A percentile compares a stretch with the other conserved stretches of the same genome.
Conservation (phyloP, 2,329 filamentous ascomycete genomes). For the Hypomyces perniciosus region DNA sequence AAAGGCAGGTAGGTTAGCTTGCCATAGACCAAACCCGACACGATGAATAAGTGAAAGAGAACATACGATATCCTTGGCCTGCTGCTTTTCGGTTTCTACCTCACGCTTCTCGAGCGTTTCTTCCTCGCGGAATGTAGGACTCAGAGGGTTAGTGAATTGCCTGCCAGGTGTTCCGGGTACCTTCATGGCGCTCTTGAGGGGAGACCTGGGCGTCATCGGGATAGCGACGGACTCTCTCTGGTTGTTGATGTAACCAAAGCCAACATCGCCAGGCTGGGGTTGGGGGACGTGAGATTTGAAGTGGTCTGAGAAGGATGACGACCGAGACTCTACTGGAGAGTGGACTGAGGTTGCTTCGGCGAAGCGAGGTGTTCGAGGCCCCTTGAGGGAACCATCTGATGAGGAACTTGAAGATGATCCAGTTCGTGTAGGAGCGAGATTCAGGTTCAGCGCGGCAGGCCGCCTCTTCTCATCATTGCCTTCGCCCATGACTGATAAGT, state of each 20-base stretch:
- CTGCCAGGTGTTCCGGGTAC: conserved; percentile 75
- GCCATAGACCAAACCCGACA: background rate
- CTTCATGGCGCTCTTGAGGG: conserved; percentile 85
- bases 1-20: conserved; percentile 20
- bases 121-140: conserved; percentile 88
- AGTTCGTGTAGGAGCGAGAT: conserved; percentile 36
- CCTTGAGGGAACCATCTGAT: conserved; percentile 54
- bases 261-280: conserved; percentile 75
- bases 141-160: conserved; percentile 69
- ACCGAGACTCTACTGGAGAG: conserved; percentile 60
- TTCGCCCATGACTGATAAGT: conserved; percentile 16
- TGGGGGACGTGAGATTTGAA: conserved; percentile 50
- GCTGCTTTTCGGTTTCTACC: conserved; percentile 72
- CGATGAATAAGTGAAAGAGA: background rate
- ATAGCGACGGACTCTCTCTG: conserved; percentile 53
- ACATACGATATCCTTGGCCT: conserved; percentile 81
- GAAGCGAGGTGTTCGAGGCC: conserved; percentile 70
- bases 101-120: conserved; percentile 82
- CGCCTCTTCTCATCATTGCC: conserved; percentile 49
- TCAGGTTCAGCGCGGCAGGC: conserved; percentile 50
- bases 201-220: conserved; percentile 66
- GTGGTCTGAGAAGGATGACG: conserved; percentile 54
- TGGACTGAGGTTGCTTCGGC: conserved; percentile 74
- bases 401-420: conserved; percentile 46
- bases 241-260: conserved; percentile 81